Conservation (phyloP, 805 yeast genomes). For the Wickerhamiella australiensis region DNA sequence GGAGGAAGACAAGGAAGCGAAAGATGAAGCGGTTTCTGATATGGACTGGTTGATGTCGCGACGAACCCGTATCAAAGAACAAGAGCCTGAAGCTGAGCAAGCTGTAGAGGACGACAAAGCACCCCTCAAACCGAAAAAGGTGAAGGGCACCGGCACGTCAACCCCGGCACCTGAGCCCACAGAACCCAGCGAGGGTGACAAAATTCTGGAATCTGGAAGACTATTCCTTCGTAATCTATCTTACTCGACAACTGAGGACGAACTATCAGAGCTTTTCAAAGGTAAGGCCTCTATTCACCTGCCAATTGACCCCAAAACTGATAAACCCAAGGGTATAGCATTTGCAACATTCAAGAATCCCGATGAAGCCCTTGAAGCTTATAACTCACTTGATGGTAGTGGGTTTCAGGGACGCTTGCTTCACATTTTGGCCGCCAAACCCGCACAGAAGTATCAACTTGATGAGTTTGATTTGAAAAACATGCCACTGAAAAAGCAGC, state of each 20-base stretch:
- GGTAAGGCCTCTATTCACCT: slow-evolving; percentile 78
- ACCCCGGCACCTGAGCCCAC: neutral
- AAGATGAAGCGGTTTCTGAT: slow-evolving; percentile 51
- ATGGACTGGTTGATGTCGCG: slow-evolving; percentile 76
- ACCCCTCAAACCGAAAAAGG: neutral
- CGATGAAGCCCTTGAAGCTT: slow-evolving; percentile 68
- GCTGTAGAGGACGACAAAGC: neutral
- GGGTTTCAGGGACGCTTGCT: slow-evolving; percentile 88
- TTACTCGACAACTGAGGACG: slow-evolving; percentile 68
- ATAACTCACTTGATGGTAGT: slow-evolving; percentile 61
- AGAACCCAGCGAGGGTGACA: slow-evolving; percentile 16
- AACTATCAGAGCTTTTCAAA: slow-evolving; percentile 52
- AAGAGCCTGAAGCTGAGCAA: slow-evolving; percentile 15
- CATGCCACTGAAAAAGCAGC: slow-evolving; percentile 83
- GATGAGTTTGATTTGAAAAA: slow-evolving; percentile 88
- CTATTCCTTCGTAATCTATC: slow-evolving; percentile 77
- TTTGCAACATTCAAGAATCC: slow-evolving; percentile 61
- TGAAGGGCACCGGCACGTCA: neutral
- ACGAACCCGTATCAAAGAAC: slow-evolving; percentile 56
- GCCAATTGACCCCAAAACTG: slow-evolving; percentile 82
- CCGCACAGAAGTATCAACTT: slow-evolving; percentile 65
- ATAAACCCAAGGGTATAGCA: slow-evolving; percentile 85
- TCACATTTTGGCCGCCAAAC: slow-evolving; percentile 78
- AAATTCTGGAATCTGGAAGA: slow-evolving; percentile 61
- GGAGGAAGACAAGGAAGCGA: slow-evolving; percentile 32